Evolutionary conservation across 2,329 filamentous ascomycete genomes (phyloP).

Genomic region (Periglandula ipomoeae): DNA sequence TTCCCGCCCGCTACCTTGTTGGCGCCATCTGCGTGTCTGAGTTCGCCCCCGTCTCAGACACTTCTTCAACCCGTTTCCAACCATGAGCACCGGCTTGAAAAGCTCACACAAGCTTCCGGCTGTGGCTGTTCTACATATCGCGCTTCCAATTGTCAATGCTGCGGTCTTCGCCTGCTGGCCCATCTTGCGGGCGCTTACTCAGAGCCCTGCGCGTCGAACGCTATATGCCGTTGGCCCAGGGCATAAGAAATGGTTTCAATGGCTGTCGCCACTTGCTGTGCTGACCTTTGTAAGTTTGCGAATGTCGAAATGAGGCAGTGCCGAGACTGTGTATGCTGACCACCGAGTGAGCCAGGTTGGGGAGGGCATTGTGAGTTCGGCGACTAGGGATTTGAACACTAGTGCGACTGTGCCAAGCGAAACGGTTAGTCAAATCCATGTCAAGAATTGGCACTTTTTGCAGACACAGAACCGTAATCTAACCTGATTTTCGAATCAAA

Average conservation of each 20-base stretch:
- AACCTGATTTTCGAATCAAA: background rate
- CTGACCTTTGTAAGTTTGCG: conserved; percentile 6
- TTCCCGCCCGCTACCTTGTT: background rate
- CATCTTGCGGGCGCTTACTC: background rate
- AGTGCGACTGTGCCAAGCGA: conserved; percentile 1
- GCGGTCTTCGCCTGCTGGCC: background rate
- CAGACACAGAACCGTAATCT: background rate
- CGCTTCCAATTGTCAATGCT: conserved; percentile 2
- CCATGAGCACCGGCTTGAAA: background rate
- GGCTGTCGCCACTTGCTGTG: background rate
- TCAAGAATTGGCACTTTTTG: background rate
- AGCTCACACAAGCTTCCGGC: background rate
- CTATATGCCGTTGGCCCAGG: background rate
- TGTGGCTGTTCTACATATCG: conserved; percentile 4
- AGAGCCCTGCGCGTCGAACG: conserved; percentile 2
- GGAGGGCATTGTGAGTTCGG: background rate
- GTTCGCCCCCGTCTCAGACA: too few species aligned
- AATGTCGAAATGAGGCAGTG: background rate
- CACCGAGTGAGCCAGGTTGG: background rate
- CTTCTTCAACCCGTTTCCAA: background rate
- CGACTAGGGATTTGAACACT: background rate
- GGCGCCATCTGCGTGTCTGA: too few species aligned
- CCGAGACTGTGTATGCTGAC: background rate
- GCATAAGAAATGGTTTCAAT: background rate
- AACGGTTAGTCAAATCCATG: background rate